Evolutionary conservation across 805 yeast genomes (phyloP).

Genomic region (Saccharomycopsis lassenensis): DNA sequence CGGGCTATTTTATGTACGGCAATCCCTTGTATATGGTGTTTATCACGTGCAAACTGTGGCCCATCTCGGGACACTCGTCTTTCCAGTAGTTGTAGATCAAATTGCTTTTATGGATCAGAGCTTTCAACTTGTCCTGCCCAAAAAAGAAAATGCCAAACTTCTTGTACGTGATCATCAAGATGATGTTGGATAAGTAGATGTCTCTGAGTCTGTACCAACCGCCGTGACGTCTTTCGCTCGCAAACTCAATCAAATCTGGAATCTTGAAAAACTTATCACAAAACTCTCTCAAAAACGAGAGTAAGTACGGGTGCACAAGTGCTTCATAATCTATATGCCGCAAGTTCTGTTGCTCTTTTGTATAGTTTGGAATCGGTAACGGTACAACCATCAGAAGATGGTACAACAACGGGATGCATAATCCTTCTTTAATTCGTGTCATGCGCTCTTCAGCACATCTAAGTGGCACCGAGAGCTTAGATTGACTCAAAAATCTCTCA

Average conservation of each 20-base stretch:
- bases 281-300: slow-evolving; percentile 11
- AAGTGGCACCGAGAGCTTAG: slow-evolving; percentile 14
- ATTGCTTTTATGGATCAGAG: slow-evolving; percentile 8
- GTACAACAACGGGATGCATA: slow-evolving; percentile 16
- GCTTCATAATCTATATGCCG: slow-evolving; percentile 9
- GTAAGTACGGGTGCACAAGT: slow-evolving; percentile 11
- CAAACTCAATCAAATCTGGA: slow-evolving; percentile 15
- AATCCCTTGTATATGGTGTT: slow-evolving; percentile 9
- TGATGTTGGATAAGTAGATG: slow-evolving; percentile 10
- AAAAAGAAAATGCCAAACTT: slow-evolving; percentile 17
- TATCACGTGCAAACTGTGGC: slow-evolving; percentile 6
- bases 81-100: slow-evolving; percentile 14
- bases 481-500: slow-evolving; percentile 14
- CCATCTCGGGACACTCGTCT: slow-evolving; percentile 13
- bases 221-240: slow-evolving; percentile 18
- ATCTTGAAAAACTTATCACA: slow-evolving; percentile 13
- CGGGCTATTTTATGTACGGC: slow-evolving; percentile 15
- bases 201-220: slow-evolving; percentile 18
- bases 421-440: slow-evolving; percentile 14
- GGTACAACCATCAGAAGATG: slow-evolving; percentile 13
- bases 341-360: slow-evolving; percentile 1
- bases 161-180: slow-evolving; percentile 15
- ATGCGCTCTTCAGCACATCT: slow-evolving; percentile 17
- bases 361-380: slow-evolving; percentile 15
- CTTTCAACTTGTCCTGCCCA: slow-evolving; percentile 4